Percentiles rank a stretch among this genome's conserved stretches.
Conservation (phyloP, 2,329 filamentous ascomycete genomes). For the Diaporthe longicolla region DNA sequence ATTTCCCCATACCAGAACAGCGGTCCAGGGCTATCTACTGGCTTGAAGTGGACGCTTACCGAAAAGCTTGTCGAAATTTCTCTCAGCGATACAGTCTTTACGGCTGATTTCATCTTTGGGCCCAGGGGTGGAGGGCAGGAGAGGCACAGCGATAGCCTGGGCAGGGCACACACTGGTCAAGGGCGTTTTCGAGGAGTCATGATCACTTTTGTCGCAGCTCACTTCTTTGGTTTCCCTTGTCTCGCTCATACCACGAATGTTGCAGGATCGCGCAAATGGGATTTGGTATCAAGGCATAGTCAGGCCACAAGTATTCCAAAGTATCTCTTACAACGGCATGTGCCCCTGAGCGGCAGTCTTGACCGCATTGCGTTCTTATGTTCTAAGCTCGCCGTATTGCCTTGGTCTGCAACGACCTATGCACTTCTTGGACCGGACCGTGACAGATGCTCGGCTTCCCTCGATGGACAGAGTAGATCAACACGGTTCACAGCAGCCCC, state of each 20-base stretch:
- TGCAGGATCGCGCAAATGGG: slow-evolving; percentile 6
- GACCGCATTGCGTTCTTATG: background rate
- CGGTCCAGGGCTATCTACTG: background rate
- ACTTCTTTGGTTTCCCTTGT: slow-evolving; percentile 16
- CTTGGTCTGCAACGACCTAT: background rate
- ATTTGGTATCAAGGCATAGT: slow-evolving; percentile 16
- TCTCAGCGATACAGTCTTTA: slow-evolving; percentile 28
- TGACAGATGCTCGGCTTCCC: background rate
- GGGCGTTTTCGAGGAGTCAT: slow-evolving; percentile 33
- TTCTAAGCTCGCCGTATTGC: background rate
- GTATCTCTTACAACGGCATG: slow-evolving; percentile 20
- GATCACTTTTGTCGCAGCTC: background rate
- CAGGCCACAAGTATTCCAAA: slow-evolving; percentile 34
- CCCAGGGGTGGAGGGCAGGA: too few relatives aligned
- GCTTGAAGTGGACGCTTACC: background rate
- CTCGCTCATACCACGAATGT: slow-evolving; percentile 15
- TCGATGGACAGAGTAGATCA: background rate
- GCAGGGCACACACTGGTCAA: background rate
- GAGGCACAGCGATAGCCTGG: slow-evolving; percentile 23
- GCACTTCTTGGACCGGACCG: background rate
- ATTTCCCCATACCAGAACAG: background rate
- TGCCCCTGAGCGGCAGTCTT: background rate
- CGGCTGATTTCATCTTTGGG: slow-evolving; percentile 12
- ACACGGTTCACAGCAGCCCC: slow-evolving; percentile 72
- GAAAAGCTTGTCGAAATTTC: background rate